Base-by-base conservation (phyloP, 2,329 filamentous ascomycete genomes). In the Colletotrichum shisoi region DNA sequence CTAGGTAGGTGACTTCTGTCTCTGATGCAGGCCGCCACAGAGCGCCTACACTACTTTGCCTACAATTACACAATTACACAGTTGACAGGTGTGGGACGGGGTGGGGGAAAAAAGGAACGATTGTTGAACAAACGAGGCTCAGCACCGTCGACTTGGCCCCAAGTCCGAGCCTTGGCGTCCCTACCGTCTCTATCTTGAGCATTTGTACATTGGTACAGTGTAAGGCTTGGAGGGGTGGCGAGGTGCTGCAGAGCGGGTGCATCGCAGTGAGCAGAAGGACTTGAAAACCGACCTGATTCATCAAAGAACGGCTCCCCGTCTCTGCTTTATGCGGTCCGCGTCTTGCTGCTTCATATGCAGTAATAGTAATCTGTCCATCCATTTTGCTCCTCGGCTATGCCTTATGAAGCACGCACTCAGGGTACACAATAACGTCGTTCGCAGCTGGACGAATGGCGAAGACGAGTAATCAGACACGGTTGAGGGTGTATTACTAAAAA, bases 51-150 rank as follows among this genome's bases (percentile, higher is more conserved):
- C 24, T 7, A 34, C 31, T 34, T 34, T 34, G 31, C 8, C 31
- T 34, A 34, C 31, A 34, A 34, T 34, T 3, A 34, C 31, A 31
- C 31, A 34, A 34, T 34, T 67, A 62, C 52, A 67, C 24, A 45
- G 34, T 40, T 62, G 57, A 68, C 57, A 62, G 66, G 52, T 62
- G 57, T 45, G 57, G 56, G 62, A 57, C 48, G 13, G 8, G 31
- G 57, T 57, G 66, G 57, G 27, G 45, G 49, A 46, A 19, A 21
- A 12, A 42, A 13, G 51, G 54, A 62, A 60, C 48, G 42, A 45
- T 51, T 52, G 57, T 57, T 57, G 52, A 39, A 40, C 57, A 45
- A 39, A 40, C 57, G 48, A 54, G 52, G 62, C 66, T 67, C 66
- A 62, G 51, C 65, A 68, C 37, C 63, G 52, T 40, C 34, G 59